phyloP scores from a whole-genome alignment of 148 eudicot genomes.

The Fallopia convolvulus region DNA sequence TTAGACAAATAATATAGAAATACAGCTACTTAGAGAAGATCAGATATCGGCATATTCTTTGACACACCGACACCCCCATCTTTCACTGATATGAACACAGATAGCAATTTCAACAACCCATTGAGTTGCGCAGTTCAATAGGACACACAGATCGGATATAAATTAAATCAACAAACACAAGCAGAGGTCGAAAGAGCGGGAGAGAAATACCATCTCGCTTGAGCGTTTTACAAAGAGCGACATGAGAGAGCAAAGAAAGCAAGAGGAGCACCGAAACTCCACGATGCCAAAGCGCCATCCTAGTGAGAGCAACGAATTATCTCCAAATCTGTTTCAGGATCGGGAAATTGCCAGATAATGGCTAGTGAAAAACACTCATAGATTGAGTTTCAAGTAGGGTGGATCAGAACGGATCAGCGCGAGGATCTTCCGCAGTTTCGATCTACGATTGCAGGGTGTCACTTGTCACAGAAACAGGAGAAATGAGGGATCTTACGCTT shows the following conservation, averaged over 20 bases:
- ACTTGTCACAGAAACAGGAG: background rate
- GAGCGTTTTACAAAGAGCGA: constrained; percentile 45
- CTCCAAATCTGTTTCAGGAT: background rate
- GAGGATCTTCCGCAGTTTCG: background rate
- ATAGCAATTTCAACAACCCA: background rate
- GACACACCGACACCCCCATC: background rate
- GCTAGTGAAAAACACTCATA: background rate
- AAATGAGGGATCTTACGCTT: background rate
- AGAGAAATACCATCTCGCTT: constrained; percentile 44
- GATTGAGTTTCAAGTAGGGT: background rate
- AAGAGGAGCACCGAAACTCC: constrained; percentile 24
- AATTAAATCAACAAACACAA: background rate
- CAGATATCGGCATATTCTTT: too few relatives aligned
- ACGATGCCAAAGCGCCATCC: constrained; percentile 26
- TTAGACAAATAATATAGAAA: background rate
- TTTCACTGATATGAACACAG: background rate
- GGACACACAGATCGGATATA: background rate
- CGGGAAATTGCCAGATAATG: background rate
- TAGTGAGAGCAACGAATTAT: background rate
- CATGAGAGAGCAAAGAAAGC: constrained; percentile 24
- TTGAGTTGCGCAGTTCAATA: background rate
- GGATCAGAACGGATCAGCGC: background rate
- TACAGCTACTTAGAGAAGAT: too few relatives aligned
- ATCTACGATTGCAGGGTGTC: background rate
- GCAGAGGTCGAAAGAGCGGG: background rate